Base-by-base conservation (phyloP, 345 rosid genomes). In the Geranium brycei region DNA sequence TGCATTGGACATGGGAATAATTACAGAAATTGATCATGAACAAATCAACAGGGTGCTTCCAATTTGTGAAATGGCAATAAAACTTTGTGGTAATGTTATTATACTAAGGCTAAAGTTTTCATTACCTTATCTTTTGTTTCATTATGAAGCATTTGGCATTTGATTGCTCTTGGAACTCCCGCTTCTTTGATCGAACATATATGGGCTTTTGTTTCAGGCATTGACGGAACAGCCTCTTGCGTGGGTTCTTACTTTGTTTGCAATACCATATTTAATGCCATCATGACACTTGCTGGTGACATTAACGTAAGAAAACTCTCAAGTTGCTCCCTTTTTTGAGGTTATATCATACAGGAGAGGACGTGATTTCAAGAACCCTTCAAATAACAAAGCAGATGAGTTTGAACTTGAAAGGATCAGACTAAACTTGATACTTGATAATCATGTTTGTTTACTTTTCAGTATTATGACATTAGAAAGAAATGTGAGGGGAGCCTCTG, bases 391-490 rank as follows among this genome's bases (percentile, higher is more conserved):
- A 6, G 53, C 3, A 4, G 41, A 35, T 35, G 53, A 47, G 53
- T 47, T 10, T 47, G 53, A 47, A 0, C 11, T 10, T 47, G 13
- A 47, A 47, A 47, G 53, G 11, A 47, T 8, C 3, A 3, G 12
- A 7, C 53, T 3, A 13, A 47, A 8, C 53, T 3, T 47, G 11
- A 47, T 47, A 47, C 15, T 47, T 11, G 13, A 13, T 13, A 7
- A 13, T 47, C 1, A 47, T 13, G 7, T 64, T 7, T 55, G 31
- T 47, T 58, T 62, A 61, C 59, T 55, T 53, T 87, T 83, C 81
- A 95, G 99, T 84, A 88, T 76, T 95, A 95, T 65, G 99, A 95
- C 68, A 75, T 91, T 65, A 78, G 99, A 73, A 95, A 87, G 88
- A 81, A 88, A 76, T 95, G 99, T 5, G 84, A 60, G 69, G 97